Base-by-base conservation (phyloP, 2,329 filamentous ascomycete genomes). In the Pyrenophora teres region DNA sequence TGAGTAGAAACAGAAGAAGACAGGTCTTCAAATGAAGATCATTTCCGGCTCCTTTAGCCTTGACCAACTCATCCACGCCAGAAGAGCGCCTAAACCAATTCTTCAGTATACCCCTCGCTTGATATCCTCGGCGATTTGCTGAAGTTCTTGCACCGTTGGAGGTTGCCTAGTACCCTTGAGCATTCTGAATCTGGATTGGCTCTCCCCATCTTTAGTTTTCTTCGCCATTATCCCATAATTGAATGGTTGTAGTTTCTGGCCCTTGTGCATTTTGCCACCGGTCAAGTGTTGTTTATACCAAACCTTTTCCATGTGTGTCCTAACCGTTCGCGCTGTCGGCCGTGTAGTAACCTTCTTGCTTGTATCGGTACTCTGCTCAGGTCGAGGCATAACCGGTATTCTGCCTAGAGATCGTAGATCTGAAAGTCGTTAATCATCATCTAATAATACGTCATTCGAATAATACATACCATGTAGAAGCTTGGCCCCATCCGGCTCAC, bases 41-140 rank as follows among this genome's bases (percentile, higher is more conserved):
- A 5, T 1, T 3, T 21, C 19, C 5, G 19, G 19, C 19, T 21
- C 19, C 3, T 21, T 5, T 21, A 2, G 27, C 10, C 10, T 30
- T 12, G 10, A 30, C 2, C 27, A 10, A 12, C 9, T 12, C 27
- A 30, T 30, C 9, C 27, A 30, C 4, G 9, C 27, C 4, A 9
- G 2, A 10, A 30, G 10, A 30, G 27, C 10, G 27, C 10, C 2
- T 12, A 30, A 30, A 2, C 10, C 27, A 3, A 3, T 4, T 30
- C 12, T 23, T 27, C 49, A 65, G 38, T 65, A 61, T 4, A 57
- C 13, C 2, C 62, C 62, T 31, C 56, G 56, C 44, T 51, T 56
- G 12, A 67, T 62, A 33, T 64, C 63, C 4, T 59, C 56, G 4
- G 60, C 62, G 41, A 66, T 62, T 43, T 60, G 59, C 36, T 54